phyloP scores from a whole-genome alignment of 345 rosid species.

The Eucalyptus pauciflora region DNA sequence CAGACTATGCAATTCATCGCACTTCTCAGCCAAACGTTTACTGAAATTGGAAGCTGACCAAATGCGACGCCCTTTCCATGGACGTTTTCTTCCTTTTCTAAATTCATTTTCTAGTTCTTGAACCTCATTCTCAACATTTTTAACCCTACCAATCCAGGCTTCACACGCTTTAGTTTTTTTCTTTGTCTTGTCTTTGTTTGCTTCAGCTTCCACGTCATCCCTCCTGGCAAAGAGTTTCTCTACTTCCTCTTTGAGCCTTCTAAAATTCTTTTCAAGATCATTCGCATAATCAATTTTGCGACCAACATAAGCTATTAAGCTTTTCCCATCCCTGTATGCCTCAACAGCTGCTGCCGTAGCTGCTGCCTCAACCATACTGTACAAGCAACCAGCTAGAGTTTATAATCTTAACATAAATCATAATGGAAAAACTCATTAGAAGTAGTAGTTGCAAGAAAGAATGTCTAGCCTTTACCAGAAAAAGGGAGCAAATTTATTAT shows the following conservation, averaged over 20 bases:
- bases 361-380: conserved; percentile 3
- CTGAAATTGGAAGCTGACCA: background rate
- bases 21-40: conserved; percentile 1
- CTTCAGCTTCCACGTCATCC: background rate
- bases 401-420: background rate
- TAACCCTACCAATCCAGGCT: background rate
- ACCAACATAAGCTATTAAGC: background rate
- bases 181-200: background rate
- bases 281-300: background rate
- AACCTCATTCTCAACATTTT: background rate
- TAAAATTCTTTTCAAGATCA: background rate
- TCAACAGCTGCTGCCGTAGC: conserved; percentile 2
- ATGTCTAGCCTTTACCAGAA: background rate
- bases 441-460: background rate
- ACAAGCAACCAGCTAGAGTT: background rate
- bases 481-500: background rate
- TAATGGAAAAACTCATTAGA: background rate
- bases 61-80: background rate
- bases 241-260: background rate
- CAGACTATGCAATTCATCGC: background rate
- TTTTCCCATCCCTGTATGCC: conserved; percentile 1
- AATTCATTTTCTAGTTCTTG: background rate
- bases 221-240: conserved; percentile 4
- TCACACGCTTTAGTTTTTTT: background rate
- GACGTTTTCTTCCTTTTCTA: background rate